Conservation (phyloP, 768 basidiomycete species). For the Saitozyma podzolica region DNA sequence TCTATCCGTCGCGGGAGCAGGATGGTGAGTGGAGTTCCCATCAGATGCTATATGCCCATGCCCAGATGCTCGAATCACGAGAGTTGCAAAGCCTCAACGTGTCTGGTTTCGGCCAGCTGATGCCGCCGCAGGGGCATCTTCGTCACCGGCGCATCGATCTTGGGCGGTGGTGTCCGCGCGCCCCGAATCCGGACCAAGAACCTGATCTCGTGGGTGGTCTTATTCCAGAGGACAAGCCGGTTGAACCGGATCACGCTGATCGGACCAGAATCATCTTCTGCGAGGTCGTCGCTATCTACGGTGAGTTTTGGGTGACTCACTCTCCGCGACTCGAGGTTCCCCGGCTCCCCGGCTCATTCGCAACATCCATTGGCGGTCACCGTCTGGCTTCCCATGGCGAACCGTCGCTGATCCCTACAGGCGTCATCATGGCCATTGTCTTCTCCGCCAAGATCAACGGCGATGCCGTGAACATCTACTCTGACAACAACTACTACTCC, state of each 20-base stretch:
- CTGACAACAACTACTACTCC: slow-evolving; percentile 86
- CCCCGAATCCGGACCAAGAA: slow-evolving; percentile 97
- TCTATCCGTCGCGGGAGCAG: slow-evolving; percentile 88
- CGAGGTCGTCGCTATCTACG: slow-evolving; percentile 99
- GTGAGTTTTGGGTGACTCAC: slow-evolving; percentile 24
- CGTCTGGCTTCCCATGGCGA: too few relatives aligned
- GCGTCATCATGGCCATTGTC: slow-evolving; percentile 85
- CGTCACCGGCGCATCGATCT: slow-evolving; percentile 91
- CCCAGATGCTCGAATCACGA: background rate
- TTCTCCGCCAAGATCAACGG: slow-evolving; percentile 76
- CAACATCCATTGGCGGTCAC: background rate
- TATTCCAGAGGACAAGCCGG: background rate
- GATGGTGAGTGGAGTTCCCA: slow-evolving; percentile 67
- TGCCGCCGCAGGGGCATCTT: slow-evolving; percentile 82
- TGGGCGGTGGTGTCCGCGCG: slow-evolving; percentile 90
- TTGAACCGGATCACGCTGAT: background rate
- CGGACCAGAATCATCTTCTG: slow-evolving; percentile 88
- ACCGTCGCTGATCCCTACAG: slow-evolving; percentile 15
- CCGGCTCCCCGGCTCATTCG: background rate
- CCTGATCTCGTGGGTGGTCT: slow-evolving; percentile 73
- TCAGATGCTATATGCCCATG: background rate
- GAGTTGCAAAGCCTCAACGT: background rate
- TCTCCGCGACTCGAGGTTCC: background rate
- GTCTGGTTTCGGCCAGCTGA: background rate
- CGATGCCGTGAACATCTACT: slow-evolving; percentile 73